These are phyloP conservation scores for Rhizopogon vulgaris DNA, from an alignment of 768 basidiomycete species.

Conservation along the genomic window DNA sequence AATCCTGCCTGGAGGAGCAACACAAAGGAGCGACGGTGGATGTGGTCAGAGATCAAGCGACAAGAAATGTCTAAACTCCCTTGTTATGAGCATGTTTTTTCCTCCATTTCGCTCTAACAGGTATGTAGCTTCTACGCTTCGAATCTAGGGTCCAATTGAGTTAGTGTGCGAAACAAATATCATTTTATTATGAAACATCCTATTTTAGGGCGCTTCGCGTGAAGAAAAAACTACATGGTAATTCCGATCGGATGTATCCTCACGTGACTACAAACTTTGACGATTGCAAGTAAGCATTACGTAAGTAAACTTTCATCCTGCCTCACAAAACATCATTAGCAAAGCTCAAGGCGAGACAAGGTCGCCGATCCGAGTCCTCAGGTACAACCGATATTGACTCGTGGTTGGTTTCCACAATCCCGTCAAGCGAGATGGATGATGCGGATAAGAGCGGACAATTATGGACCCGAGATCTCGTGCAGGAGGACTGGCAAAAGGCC, in stretches of 20 bases:
- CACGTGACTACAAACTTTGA: background rate
- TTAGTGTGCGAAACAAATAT: slow-evolving; percentile 9
- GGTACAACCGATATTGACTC: slow-evolving; percentile 52
- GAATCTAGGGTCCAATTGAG: slow-evolving; percentile 1
- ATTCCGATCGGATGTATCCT: background rate
- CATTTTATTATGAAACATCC: background rate
- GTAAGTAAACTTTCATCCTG: slow-evolving; percentile 23
- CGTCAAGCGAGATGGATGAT: slow-evolving; percentile 25
- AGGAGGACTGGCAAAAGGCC: slow-evolving; percentile 50
- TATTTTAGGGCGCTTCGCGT: too few species aligned
- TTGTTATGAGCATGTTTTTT: slow-evolving; percentile 6
- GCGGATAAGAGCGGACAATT: slow-evolving; percentile 12
- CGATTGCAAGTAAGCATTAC: background rate
- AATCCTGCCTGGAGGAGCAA: background rate
- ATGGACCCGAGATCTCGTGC: slow-evolving; percentile 52
- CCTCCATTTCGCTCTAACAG: slow-evolving; percentile 3
- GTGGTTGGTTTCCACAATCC: slow-evolving; percentile 52
- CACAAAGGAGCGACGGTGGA: slow-evolving; percentile 1
- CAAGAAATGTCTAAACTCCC: background rate
- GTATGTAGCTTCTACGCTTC: slow-evolving; percentile 3
- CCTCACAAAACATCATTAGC: slow-evolving; percentile 31
- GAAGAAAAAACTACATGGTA: too few species aligned
- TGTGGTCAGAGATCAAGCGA: slow-evolving; percentile 8
- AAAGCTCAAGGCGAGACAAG: slow-evolving; percentile 47
- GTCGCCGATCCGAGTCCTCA: slow-evolving; percentile 16